A percentile compares a stretch with the other conserved stretches of the same genome.
These are phyloP conservation scores for Grosmannia penicillata DNA, from an alignment of 2,329 filamentous ascomycete species.

Conservation along the genomic window DNA sequence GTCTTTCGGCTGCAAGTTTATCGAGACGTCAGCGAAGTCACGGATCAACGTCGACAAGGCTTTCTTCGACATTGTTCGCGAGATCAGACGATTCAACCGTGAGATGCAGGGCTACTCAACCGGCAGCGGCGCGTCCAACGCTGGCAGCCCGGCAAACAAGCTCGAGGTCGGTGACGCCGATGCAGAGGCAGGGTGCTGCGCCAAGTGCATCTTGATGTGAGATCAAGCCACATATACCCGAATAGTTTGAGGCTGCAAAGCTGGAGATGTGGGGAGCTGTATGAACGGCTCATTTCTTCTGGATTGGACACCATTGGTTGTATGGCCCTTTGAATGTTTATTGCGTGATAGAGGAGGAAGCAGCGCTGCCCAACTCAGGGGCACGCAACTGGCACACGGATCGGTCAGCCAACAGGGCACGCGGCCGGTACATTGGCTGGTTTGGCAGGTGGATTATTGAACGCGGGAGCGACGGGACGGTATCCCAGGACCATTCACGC, in stretches of 20 bases:
- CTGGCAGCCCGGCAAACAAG: constrained; percentile 50
- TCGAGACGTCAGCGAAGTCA: constrained; percentile 97
- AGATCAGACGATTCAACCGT: constrained; percentile 96
- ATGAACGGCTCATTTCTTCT: background rate
- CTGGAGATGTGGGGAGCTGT: background rate
- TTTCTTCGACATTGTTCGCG: constrained; percentile 95
- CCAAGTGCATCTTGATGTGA: constrained; percentile 12
- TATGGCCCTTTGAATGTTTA: background rate
- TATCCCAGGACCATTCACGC: too few species aligned
- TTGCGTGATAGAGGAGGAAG: background rate
- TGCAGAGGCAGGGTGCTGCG: constrained; percentile 3
- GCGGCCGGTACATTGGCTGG: background rate
- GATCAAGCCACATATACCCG: background rate
- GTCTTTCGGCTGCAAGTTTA: constrained; percentile 92
- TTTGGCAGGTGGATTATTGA: background rate
- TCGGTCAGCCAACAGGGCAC: background rate
- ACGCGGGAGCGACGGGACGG: too few species aligned
- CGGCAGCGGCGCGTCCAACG: constrained; percentile 48
- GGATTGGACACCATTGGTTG: background rate
- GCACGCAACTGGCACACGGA: background rate
- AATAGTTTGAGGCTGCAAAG: background rate
- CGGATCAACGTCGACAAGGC: constrained; percentile 97
- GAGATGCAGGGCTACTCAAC: constrained; percentile 84
- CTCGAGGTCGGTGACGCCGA: constrained; percentile 64
- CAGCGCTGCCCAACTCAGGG: background rate